These are phyloP conservation scores for Comarum palustre DNA, from an alignment of 306 rosid species.

Conservation along the genomic window DNA sequence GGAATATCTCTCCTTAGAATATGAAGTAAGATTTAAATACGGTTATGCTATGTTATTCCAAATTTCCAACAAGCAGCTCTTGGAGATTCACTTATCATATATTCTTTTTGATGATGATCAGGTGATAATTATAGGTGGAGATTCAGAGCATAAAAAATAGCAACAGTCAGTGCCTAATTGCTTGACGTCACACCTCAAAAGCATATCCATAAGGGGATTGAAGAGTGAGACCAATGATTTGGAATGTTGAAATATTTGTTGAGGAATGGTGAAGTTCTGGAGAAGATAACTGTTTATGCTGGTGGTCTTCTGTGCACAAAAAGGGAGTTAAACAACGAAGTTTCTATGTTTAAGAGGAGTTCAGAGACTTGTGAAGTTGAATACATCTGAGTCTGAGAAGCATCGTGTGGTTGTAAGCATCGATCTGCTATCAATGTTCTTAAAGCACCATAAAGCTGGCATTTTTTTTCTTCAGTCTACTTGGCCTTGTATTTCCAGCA, in stretches of 20 bases:
- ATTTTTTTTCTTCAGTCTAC: not conserved
- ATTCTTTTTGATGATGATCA: not conserved
- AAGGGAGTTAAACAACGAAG: not conserved
- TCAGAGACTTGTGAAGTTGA: not conserved
- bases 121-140: not conserved
- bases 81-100: not conserved
- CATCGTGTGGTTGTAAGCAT: not conserved
- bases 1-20: not conserved
- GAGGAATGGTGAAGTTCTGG: not conserved
- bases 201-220: not conserved
- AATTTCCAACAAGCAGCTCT: not conserved
- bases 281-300: not conserved
- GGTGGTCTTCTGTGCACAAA: not conserved
- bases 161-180: not conserved
- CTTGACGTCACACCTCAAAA: not conserved
- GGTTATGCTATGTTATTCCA: not conserved
- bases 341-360: not conserved
- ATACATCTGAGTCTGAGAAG: not conserved
- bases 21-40: not conserved
- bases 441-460: not conserved
- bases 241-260: constrained; percentile 7
- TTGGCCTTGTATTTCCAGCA: not conserved
- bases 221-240: not conserved
- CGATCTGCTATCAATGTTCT: not conserved
- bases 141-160: not conserved